phyloP scores from a whole-genome alignment of 1,284 basidiomycete species.

The Psilocybe mexicana region DNA sequence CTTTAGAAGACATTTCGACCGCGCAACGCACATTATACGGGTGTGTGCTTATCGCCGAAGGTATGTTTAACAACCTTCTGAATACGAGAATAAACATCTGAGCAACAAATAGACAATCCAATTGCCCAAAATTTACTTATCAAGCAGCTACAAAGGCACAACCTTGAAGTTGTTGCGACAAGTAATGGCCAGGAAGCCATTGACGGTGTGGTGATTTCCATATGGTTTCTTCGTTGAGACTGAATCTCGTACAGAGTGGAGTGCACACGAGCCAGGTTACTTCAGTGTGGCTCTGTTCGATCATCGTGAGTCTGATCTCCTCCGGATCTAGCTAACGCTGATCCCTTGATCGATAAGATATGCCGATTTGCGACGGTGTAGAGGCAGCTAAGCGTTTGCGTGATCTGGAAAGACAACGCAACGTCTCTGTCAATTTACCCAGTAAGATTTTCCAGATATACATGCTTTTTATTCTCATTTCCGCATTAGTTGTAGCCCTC shows the following conservation, averaged over 20 bases:
- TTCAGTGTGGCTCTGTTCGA: slow-evolving; percentile 72
- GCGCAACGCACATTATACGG: slow-evolving; percentile 58
- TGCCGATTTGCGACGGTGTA: slow-evolving; percentile 75
- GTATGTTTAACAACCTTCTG: slow-evolving; percentile 30
- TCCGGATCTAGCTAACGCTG: background rate
- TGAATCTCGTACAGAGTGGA: slow-evolving; percentile 51
- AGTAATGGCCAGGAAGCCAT: slow-evolving; percentile 69
- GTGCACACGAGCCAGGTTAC: slow-evolving; percentile 62
- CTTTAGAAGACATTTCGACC: slow-evolving; percentile 45
- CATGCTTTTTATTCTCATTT: background rate
- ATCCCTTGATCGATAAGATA: slow-evolving; percentile 44
- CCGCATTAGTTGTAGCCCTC: slow-evolving; percentile 59
- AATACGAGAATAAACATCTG: background rate
- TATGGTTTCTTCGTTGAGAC: background rate
- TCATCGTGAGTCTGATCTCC: slow-evolving; percentile 52
- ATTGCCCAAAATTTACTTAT: slow-evolving; percentile 66
- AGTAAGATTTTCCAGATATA: slow-evolving; percentile 42
- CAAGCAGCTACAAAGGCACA: slow-evolving; percentile 62
- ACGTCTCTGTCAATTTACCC: slow-evolving; percentile 48
- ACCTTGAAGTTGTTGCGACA: slow-evolving; percentile 60
- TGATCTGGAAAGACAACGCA: slow-evolving; percentile 56
- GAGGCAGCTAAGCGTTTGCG: slow-evolving; percentile 67
- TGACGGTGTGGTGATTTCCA: slow-evolving; percentile 36
- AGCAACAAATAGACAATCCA: slow-evolving; percentile 52
- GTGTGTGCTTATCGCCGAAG: slow-evolving; percentile 70